Base-by-base conservation (phyloP, 371 early-diverging fungal species). In the Entomophthora muscae region DNA sequence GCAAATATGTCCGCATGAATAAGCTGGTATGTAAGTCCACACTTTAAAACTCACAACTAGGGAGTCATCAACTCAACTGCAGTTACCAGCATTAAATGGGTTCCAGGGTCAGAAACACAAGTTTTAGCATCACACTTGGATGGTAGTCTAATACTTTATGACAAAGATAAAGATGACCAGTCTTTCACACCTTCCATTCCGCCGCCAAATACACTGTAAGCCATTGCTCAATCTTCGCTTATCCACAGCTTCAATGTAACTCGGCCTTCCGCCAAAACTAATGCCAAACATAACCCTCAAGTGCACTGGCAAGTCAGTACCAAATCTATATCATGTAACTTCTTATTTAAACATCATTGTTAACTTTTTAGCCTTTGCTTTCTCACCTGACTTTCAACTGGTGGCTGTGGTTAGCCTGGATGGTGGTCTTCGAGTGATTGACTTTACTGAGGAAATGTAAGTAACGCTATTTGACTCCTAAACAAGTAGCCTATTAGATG, bases 101-200 rank as follows among this genome's bases (percentile, higher is more conserved):
- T 95, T 60, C 95, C 95, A 0, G 89, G 85, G 0, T 89, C 91
- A 0, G 91, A 91, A 58, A 83, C 75, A 13, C 70, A 81, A 67
- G 93, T 95, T 68, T 76, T 93, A 70, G 93, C 79, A 0, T 77
- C 90, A 0, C 88, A 83, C 57, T 80, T 79, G 0, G 84, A 86
- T 70, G 90, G 89, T 1, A 73, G 78, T 22, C 75, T 91, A 2
- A 67, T 91, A 67, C 68, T 89, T n/a, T 82, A 88, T 76, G 94
- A 94, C 71, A 86, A 90, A 66, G 87, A 88, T 3, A 83, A 85
- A 62, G 95, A 94, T 29, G 94, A 94, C 64, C 82, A 78, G 65
- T 33, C 74, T 2, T 85, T 79, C 66, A 65, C 69, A 29, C 67
- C 72, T 1, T 26, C 22, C 3, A 17, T 29, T n/a, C 62, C 62